Conservation (phyloP, 768 basidiomycete species). For the Boletellus emodensis region DNA sequence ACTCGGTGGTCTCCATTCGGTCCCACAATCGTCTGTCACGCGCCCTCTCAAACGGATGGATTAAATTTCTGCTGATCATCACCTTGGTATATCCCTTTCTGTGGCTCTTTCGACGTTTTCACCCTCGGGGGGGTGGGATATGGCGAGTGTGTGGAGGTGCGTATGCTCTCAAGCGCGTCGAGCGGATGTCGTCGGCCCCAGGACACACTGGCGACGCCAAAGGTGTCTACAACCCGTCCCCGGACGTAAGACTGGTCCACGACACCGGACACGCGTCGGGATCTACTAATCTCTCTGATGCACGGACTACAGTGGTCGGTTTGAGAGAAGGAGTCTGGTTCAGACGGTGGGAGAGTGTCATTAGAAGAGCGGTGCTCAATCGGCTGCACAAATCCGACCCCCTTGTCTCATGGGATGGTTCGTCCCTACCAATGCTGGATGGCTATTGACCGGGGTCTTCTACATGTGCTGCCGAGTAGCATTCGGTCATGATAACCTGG, state of each 20-base stretch:
- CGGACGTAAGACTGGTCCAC: neutral
- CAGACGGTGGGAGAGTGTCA: slow-evolving; percentile 66
- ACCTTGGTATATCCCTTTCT: slow-evolving; percentile 74
- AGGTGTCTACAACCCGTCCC: slow-evolving; percentile 1
- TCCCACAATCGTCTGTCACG: slow-evolving; percentile 65
- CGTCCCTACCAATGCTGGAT: slow-evolving; percentile 21
- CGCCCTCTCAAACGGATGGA: slow-evolving; percentile 64
- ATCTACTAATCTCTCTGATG: slow-evolving; percentile 27
- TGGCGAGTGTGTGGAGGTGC: slow-evolving; percentile 78
- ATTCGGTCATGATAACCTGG: neutral
- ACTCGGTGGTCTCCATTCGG: slow-evolving; percentile 56
- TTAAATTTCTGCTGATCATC: slow-evolving; percentile 65
- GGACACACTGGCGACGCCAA: slow-evolving; percentile 3
- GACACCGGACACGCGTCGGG: slow-evolving; percentile 15
- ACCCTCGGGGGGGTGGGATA: slow-evolving; percentile 60
- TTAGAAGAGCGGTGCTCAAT: slow-evolving; percentile 53
- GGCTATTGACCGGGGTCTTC: slow-evolving; percentile 13
- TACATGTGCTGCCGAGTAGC: neutral
- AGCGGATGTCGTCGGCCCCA: slow-evolving; percentile 14
- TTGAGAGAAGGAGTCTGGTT: slow-evolving; percentile 78
- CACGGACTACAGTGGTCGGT: slow-evolving; percentile 45
- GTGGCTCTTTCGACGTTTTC: slow-evolving; percentile 74
- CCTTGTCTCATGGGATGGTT: slow-evolving; percentile 29
- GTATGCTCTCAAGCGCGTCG: slow-evolving; percentile 58
- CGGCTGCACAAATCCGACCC: slow-evolving; percentile 37